Evolutionary conservation across 345 rosid species (phyloP).

Genomic region (Jatropha curcas): DNA sequence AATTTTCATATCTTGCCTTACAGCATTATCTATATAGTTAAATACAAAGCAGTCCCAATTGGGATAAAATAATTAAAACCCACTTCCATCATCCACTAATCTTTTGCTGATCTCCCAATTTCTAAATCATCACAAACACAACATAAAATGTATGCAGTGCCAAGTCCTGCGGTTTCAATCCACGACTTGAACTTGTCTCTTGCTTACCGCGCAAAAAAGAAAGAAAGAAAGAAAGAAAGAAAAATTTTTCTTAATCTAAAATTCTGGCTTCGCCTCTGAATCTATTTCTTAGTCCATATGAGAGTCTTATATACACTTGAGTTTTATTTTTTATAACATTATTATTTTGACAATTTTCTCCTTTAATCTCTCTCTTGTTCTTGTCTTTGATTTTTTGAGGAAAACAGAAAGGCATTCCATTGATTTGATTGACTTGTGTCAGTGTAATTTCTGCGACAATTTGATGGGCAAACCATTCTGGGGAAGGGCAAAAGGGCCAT

Average conservation of each 20-base stretch:
- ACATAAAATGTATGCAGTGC: too few relatives aligned
- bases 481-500: constrained; percentile 85
- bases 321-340: background rate
- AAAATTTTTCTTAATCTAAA: too few relatives aligned
- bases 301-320: constrained; percentile 31
- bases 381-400: constrained; percentile 1
- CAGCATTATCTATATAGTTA: background rate
- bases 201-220: too few relatives aligned
- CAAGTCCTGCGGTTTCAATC: too few relatives aligned
- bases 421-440: constrained; percentile 1
- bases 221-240: too few relatives aligned
- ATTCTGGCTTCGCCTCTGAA: too few relatives aligned
- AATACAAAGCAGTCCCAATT: background rate
- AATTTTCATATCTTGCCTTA: background rate
- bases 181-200: too few relatives aligned
- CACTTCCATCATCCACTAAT: background rate
- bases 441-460: constrained; percentile 41
- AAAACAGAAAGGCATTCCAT: background rate
- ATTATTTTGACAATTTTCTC: background rate
- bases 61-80: background rate
- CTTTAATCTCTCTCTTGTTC: background rate
- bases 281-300: background rate
- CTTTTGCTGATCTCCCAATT: background rate
- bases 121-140: constrained; percentile 5
- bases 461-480: constrained; percentile 78